Evolutionary conservation across 2,329 filamentous ascomycete genomes (phyloP), one percentile per base, ranked within the genome.

Genomic region (Reticulascus tulasneorum): DNA sequence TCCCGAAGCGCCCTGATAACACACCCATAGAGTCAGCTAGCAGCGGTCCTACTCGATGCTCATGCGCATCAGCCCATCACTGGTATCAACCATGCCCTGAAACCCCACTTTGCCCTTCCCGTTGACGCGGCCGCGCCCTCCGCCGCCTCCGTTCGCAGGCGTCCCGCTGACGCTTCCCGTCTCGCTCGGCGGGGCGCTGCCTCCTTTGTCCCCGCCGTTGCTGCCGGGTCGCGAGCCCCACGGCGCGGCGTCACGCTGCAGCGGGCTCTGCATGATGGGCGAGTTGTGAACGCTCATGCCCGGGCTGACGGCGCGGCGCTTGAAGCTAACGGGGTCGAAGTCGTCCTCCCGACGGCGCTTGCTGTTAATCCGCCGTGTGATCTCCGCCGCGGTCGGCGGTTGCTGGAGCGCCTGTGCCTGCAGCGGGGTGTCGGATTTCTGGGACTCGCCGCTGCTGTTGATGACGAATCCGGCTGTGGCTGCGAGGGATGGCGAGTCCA

Each of bases 81-180:
- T 88, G n/a, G 91, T 91, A 61, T 96, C 91, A 13, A 79, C 84
- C 90, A 97, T 96, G 2, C 90, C 88, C 62, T 96, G 90, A 48
- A 94, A 74, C 8, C 88, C 88, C 11, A 94, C 71, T 22, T 86
- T 62, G 45, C 69, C 82, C 56, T 73, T 75, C 33, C 67, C 51
- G 47, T 70, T 66, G 49, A 67, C 59, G 9, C 75, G 69, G 38
- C 72, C 73, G 7, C 68, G 64, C 24, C 61, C 42, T 17, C 53
- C 52, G 28, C 52, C 48, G 38, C 40, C 53, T 46, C 28, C 47
- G 39, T 53, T 47, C 18, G 56, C 40, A 35, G 33, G 36, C 29
- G 38, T 45, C 23, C 27, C 32, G 44, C 35, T 53, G 3, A 54
- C 54, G 38, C 69, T 71, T 4, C 68, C 67, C 24, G 65, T 60